These are phyloP conservation scores for Persicaria tinctoria DNA, from an alignment of 148 eudicot species.

Conservation along the genomic window DNA sequence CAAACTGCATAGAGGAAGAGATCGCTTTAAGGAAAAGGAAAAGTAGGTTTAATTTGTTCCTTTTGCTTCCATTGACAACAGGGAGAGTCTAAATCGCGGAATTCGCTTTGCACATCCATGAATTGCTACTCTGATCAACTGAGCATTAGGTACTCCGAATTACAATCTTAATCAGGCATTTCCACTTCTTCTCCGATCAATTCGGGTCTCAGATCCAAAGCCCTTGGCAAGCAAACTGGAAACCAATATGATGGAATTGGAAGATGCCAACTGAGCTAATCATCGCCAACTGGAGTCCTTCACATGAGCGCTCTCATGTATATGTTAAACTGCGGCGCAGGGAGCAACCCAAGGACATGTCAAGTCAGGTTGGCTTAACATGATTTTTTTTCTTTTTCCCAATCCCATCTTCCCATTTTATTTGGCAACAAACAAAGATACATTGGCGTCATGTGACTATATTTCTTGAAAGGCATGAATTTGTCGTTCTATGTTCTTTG, in stretches of 20 bases:
- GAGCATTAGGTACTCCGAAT: background rate
- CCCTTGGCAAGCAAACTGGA: constrained; percentile 21
- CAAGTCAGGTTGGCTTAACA: background rate
- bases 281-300: constrained; percentile 54
- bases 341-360: constrained; percentile 22
- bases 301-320: constrained; percentile 47
- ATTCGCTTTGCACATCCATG: constrained; percentile 7
- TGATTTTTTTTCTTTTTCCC: too few relatives aligned
- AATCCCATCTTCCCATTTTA: too few relatives aligned
- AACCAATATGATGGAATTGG: constrained; percentile 46
- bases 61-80: constrained; percentile 36
- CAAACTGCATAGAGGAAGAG: constrained; percentile 18
- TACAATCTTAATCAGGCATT: constrained; percentile 19
- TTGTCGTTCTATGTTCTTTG: too few relatives aligned
- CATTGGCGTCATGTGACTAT: too few relatives aligned
- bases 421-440: too few relatives aligned
- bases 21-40: constrained; percentile 23
- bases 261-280: constrained; percentile 22
- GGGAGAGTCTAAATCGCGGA: constrained; percentile 15
- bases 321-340: constrained; percentile 52
- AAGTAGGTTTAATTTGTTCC: constrained; percentile 7
- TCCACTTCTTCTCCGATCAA: constrained; percentile 49
- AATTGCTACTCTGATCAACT: background rate
- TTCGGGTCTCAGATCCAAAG: constrained; percentile 20
- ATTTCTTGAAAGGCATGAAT: too few relatives aligned